phyloP scores from a whole-genome alignment of 2,329 filamentous ascomycete species.

The Plectosphaerella sp. region DNA sequence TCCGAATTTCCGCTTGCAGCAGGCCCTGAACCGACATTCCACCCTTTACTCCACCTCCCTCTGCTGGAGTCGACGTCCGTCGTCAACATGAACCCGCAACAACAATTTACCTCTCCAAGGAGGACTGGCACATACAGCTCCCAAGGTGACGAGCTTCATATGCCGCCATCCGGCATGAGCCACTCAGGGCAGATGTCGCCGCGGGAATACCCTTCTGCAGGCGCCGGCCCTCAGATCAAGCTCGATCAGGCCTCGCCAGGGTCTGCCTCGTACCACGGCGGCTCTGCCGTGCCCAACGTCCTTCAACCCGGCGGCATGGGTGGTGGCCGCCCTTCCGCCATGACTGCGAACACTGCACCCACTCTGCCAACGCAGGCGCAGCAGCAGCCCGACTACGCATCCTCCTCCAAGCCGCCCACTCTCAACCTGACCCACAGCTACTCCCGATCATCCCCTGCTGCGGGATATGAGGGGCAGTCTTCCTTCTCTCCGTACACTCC shows the following conservation, averaged over 20 bases:
- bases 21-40: background rate
- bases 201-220: conserved; percentile 36
- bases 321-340: conserved; percentile 25
- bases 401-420: conserved; percentile 62
- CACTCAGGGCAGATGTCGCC: conserved; percentile 39
- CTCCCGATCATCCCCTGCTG: conserved; percentile 77
- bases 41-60: background rate
- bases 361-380: conserved; percentile 37
- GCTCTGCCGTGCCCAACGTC: conserved; percentile 49
- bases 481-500: conserved; percentile 52
- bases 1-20: background rate
- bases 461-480: conserved; percentile 47
- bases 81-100: conserved; percentile 16
- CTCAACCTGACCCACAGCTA: conserved; percentile 68
- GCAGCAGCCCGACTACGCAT: conserved; percentile 47
- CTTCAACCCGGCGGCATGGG: conserved; percentile 51
- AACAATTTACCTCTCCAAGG: conserved; percentile 30
- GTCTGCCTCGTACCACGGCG: conserved; percentile 32
- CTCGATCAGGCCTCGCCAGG: conserved; percentile 37
- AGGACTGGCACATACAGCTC: conserved; percentile 33
- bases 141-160: conserved; percentile 51
- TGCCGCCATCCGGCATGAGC: conserved; percentile 37
- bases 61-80: background rate
- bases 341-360: conserved; percentile 40
- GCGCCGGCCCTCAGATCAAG: conserved; percentile 43